These are phyloP conservation scores for Colletotrichum simmondsii DNA, from an alignment of 2,329 filamentous ascomycete species.

Conservation along the genomic window DNA sequence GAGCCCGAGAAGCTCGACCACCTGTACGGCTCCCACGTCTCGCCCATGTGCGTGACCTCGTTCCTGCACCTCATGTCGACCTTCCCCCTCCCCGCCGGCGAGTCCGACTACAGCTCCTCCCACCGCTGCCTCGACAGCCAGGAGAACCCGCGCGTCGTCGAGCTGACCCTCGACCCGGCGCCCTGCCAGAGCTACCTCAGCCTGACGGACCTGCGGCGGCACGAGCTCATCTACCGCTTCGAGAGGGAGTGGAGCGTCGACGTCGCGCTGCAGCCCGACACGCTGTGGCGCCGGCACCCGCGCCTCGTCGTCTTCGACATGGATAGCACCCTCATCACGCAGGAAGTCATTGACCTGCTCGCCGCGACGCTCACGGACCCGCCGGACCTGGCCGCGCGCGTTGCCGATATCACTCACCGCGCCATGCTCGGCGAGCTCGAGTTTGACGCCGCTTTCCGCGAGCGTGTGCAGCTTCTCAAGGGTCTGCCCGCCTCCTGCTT, in stretches of 20 bases:
- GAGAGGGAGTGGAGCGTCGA: constrained; percentile 92
- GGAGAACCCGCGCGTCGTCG: constrained; percentile 71
- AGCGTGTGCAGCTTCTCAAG: constrained; percentile 82
- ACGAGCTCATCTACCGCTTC: constrained; percentile 85
- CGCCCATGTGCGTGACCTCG: constrained; percentile 72
- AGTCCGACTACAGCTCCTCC: constrained; percentile 66
- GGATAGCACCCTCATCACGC: constrained; percentile 96
- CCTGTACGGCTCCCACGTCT: constrained; percentile 74
- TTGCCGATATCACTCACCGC: constrained; percentile 89
- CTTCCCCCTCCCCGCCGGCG: constrained; percentile 65
- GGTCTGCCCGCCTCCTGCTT: constrained; percentile 85
- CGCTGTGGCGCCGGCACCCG: constrained; percentile 80
- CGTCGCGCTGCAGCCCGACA: constrained; percentile 80
- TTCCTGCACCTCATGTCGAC: constrained; percentile 74
- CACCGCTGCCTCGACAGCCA: constrained; percentile 73
- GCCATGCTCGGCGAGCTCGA: constrained; percentile 98
- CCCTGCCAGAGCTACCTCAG: constrained; percentile 72
- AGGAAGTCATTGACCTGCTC: constrained; percentile 97
- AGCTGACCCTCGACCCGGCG: constrained; percentile 71
- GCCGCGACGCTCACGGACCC: constrained; percentile 79
- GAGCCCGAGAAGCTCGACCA: constrained; percentile 71
- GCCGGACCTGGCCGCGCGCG: constrained; percentile 79
- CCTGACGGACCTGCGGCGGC: constrained; percentile 77
- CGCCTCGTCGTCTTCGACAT: constrained; percentile 96
- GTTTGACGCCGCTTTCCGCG: constrained; percentile 85